Evolutionary conservation across 371 early-diverging fungal genomes (phyloP), one percentile per base, ranked within the genome.

Genomic region (Haplosporangium sp.): DNA sequence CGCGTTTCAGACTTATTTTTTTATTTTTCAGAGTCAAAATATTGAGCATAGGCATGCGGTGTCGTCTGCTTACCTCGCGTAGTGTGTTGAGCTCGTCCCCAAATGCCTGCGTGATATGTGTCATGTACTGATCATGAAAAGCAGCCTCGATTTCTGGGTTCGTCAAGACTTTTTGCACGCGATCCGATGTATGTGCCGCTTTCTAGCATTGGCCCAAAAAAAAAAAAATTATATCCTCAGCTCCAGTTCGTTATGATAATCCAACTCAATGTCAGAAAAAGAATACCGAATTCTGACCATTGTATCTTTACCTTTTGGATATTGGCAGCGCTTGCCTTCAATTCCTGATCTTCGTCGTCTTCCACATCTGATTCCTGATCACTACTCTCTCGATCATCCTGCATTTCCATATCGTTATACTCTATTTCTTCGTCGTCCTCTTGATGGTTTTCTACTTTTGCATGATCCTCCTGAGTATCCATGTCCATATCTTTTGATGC

Each of bases 61-160:
- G 16, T 12, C 1, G 14, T 37, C 42, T 36, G 42, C 51, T 40
- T 79, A 79, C 80, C 73, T 80, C 80, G 42, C 73, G 61, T 40
- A 80, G 53, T 36, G 73, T 62, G 53, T 73, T 80, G 46, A 80
- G 57, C 55, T 80, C 80, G 43, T 80, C 80, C 21, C 80, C 80
- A 48, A 80, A 80, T 13, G 73, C 80, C 53, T 69, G 73, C 9
- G 73, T 80, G 47, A 80, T 73, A 48, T 69, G 62, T 43, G 73
- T 68, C 80, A 80, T 80, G 23, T 80, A 80, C 53, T 69, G 66
- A 45, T 69, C 61, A 20, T 68, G 73, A 53, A 80, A 80, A 6
- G 80, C 80, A 5, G 67, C 63, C 36, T 80, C 80, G 55, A 80
- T 69, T 60, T 80, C 73, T 41, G 80, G 80, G 36, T 80, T 69